Percentiles rank a stretch among this genome's conserved stretches.
Evolutionary conservation across 805 yeast species (phyloP).

Genomic region (Wickerhamia fluorescens): DNA sequence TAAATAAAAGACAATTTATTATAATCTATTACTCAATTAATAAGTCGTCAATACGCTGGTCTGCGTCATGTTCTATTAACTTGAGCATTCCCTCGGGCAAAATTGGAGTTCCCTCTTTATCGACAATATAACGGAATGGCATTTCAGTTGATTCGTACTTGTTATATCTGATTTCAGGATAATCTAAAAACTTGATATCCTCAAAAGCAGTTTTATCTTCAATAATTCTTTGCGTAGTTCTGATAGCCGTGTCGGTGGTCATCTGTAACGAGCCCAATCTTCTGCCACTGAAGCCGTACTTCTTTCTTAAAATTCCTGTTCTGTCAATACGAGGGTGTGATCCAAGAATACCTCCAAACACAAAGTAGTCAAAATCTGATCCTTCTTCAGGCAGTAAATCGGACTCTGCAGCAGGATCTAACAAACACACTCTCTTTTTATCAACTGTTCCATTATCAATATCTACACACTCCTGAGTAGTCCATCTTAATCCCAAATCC

Average conservation of each 20-base stretch:
- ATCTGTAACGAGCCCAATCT: conserved; percentile 84
- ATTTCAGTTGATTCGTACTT: conserved; percentile 91
- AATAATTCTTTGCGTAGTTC: conserved; percentile 82
- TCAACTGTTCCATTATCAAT: conserved; percentile 37
- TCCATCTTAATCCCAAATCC: conserved; percentile 71
- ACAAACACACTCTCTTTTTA: conserved; percentile 58
- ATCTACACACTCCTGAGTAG: conserved; percentile 61
- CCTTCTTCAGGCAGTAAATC: conserved; percentile 72
- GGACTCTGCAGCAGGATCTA: conserved; percentile 79
- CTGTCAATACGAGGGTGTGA: conserved; percentile 92
- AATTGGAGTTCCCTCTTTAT: conserved; percentile 61
- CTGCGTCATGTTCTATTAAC: conserved; percentile 78
- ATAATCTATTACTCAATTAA: conserved; percentile 24
- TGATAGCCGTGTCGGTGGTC: conserved; percentile 96
- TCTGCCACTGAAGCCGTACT: conserved; percentile 81
- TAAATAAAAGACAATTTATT: not conserved
- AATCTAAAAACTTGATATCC: conserved; percentile 78
- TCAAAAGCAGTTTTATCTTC: conserved; percentile 52
- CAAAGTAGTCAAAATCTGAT: conserved; percentile 69
- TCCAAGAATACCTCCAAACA: conserved; percentile 94
- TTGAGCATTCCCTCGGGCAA: conserved; percentile 89
- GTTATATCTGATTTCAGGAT: conserved; percentile 86
- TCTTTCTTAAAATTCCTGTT: conserved; percentile 76
- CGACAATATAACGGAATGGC: conserved; percentile 90
- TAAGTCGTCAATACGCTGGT: conserved; percentile 72